phyloP scores from a whole-genome alignment of 495 filamentous ascomycete genomes.

The Aspergillus taichungensis region DNA sequence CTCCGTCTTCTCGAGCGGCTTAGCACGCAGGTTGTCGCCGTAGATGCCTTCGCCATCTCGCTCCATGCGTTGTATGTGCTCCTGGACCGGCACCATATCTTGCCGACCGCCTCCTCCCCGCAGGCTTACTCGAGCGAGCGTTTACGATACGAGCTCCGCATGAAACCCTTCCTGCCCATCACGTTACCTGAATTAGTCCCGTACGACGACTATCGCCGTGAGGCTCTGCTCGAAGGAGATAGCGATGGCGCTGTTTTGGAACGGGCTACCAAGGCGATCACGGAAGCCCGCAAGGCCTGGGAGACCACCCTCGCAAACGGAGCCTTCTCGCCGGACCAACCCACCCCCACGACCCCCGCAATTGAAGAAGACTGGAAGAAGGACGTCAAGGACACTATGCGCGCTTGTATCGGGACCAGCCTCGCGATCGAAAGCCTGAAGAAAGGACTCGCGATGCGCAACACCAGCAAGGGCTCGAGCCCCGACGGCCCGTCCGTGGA shows the following conservation, averaged over 20 bases:
- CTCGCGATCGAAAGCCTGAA: conserved; percentile 52
- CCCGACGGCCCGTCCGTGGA: conserved; percentile 14
- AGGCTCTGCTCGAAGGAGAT: conserved; percentile 32
- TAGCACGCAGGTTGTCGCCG: conserved; percentile 58
- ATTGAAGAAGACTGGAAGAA: conserved; percentile 51
- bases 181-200: conserved; percentile 61
- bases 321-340: conserved; percentile 19
- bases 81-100: conserved; percentile 49
- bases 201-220: conserved; percentile 48
- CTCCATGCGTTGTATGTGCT: conserved; percentile 59
- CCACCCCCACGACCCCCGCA: conserved; percentile 33
- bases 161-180: conserved; percentile 76
- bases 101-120: conserved; percentile 43
- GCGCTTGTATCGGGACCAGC: conserved; percentile 57
- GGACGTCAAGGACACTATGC: conserved; percentile 49
- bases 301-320: conserved; percentile 46
- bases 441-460: conserved; percentile 28
- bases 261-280: conserved; percentile 50
- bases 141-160: conserved; percentile 76
- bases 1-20: conserved; percentile 50
- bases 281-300: conserved; percentile 55
- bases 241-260: conserved; percentile 43
- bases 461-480: neutral
- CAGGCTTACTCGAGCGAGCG: conserved; percentile 61
- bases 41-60: conserved; percentile 61